These are phyloP conservation scores for Coix lacrymajobi DNA, from an alignment of 176 grass and related monocot species.

Conservation along the genomic window DNA sequence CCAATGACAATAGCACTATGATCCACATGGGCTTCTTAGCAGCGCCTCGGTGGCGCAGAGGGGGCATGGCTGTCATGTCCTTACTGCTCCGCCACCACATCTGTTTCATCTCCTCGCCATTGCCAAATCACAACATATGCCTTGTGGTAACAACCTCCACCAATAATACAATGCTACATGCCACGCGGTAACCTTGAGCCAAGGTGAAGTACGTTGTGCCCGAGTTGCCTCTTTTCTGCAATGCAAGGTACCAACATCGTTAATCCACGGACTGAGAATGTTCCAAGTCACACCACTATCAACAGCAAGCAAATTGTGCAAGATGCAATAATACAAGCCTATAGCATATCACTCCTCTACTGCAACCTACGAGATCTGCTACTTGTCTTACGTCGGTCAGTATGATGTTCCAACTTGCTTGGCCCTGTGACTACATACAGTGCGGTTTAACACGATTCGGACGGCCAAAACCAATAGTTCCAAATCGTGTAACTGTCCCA, in stretches of 20 bases:
- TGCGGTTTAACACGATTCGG: not conserved
- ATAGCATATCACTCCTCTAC: not conserved
- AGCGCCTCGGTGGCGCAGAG: constrained; percentile 41
- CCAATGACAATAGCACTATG: constrained; percentile 63
- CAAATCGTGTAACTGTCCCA: not conserved
- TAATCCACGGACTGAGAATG: not conserved
- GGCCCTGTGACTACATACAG: not conserved
- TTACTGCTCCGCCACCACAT: constrained; percentile 57
- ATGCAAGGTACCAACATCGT: constrained; percentile 26
- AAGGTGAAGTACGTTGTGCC: not conserved
- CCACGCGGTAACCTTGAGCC: constrained; percentile 18
- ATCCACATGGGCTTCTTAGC: constrained; percentile 89
- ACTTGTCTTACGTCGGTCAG: not conserved
- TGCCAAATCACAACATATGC: not conserved
- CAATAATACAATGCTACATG: constrained; percentile 17
- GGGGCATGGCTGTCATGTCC: constrained; percentile 61
- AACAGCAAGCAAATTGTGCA: not conserved
- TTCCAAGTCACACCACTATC: not conserved
- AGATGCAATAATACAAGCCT: not conserved
- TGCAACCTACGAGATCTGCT: constrained; percentile 11
- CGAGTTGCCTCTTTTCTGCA: constrained; percentile 34
- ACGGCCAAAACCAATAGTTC: not conserved
- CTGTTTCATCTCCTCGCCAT: constrained; percentile 67
- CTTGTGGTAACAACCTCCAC: constrained; percentile 16
- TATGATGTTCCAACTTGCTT: not conserved